Percentiles rank a stretch among this genome's conserved stretches.
phyloP scores from a whole-genome alignment of 495 filamentous ascomycete species.

The Neurospora sp. region DNA sequence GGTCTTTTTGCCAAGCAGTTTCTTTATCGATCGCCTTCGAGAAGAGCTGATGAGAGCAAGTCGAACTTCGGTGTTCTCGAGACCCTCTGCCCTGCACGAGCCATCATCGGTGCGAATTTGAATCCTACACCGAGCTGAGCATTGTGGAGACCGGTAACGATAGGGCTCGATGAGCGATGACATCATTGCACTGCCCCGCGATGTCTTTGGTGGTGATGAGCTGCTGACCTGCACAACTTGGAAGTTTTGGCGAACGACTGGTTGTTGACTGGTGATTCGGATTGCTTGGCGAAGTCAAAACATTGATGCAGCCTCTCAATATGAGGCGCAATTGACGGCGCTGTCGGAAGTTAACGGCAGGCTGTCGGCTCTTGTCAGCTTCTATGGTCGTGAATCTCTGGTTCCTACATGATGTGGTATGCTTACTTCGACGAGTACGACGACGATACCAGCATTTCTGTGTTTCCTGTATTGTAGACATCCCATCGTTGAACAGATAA shows the following conservation, averaged over 20 bases:
- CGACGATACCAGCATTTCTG: background rate
- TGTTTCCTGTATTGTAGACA: background rate
- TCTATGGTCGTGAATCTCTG: background rate
- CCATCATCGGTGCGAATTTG: background rate
- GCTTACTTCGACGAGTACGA: background rate
- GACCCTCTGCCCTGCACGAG: background rate
- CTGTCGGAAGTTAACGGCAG: background rate
- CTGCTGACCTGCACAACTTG: background rate
- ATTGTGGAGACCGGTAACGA: background rate
- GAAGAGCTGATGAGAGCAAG: background rate
- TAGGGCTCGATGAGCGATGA: background rate
- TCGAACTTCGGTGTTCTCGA: background rate
- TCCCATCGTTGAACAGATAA: background rate
- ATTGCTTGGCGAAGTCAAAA: background rate
- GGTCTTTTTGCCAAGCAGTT: background rate
- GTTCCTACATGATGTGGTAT: background rate
- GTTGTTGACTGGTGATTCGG: background rate
- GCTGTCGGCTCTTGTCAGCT: background rate
- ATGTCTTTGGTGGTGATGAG: background rate
- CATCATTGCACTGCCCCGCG: background rate
- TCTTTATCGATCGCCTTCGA: background rate
- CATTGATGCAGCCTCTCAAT: background rate
- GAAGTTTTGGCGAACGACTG: background rate
- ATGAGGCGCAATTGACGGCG: background rate
- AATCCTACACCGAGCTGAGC: background rate